Evolutionary conservation across 768 basidiomycete genomes (phyloP).

Genomic region (Lactifluus subvellereus): DNA sequence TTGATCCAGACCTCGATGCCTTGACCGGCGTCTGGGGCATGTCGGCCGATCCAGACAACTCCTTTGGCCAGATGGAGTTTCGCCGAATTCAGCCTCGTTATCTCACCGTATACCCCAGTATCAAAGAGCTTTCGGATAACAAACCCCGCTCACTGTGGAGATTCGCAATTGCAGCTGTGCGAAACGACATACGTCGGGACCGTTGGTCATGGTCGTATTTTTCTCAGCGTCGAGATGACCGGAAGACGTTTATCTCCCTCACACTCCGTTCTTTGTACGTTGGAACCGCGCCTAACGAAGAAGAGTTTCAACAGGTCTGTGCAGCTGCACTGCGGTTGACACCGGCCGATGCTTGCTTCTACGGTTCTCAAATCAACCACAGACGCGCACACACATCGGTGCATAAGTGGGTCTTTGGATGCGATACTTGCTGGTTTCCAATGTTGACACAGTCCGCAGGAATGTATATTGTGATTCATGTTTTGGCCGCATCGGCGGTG

Average conservation of each 20-base stretch:
- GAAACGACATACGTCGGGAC: slow-evolving; percentile 25
- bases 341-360: slow-evolving; percentile 28
- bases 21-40: slow-evolving; percentile 9
- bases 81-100: slow-evolving; percentile 26
- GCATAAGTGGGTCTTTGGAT: slow-evolving; percentile 21
- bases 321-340: slow-evolving; percentile 22
- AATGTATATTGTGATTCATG: slow-evolving; percentile 29
- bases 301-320: slow-evolving; percentile 24
- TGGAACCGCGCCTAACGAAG: slow-evolving; percentile 19
- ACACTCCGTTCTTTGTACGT: slow-evolving; percentile 24
- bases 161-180: slow-evolving; percentile 29
- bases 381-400: slow-evolving; percentile 23
- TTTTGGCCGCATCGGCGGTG: too few relatives aligned
- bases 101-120: slow-evolving; percentile 27
- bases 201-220: slow-evolving; percentile 32
- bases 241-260: slow-evolving; percentile 28
- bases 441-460: slow-evolving; percentile 1
- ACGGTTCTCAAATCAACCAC: slow-evolving; percentile 22
- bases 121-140: slow-evolving; percentile 25
- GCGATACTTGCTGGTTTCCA: background rate
- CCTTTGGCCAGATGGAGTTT: slow-evolving; percentile 24
- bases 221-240: slow-evolving; percentile 28
- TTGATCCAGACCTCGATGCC: slow-evolving; percentile 8
- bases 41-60: background rate
- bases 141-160: slow-evolving; percentile 31